phyloP scores from a whole-genome alignment of 768 basidiomycete species.

The Nidularia pulvinata region DNA sequence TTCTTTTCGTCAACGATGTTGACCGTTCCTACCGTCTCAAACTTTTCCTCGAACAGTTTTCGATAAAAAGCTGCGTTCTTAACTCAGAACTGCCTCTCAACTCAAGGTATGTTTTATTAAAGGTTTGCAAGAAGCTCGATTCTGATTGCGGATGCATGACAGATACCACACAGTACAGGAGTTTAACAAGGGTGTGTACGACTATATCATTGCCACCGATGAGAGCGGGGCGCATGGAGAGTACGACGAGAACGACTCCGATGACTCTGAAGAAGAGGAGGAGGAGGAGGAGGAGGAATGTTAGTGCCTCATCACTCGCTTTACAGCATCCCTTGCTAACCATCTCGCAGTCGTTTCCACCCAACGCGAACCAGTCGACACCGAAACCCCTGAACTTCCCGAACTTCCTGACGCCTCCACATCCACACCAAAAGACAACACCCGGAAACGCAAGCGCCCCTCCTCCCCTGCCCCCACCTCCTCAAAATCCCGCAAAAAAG shows the following conservation, averaged over 20 bases:
- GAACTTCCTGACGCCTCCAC: conserved; percentile 12
- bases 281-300: conserved; percentile 32
- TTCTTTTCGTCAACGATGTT: conserved; percentile 95
- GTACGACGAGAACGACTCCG: conserved; percentile 34
- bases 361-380: conserved; percentile 31
- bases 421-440: conserved; percentile 7
- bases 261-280: conserved; percentile 35
- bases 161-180: conserved; percentile 98
- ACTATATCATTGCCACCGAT: conserved; percentile 98
- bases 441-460: conserved; percentile 60
- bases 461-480: conserved; percentile 32
- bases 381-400: conserved; percentile 1
- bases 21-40: conserved; percentile 95
- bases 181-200: conserved; percentile 98
- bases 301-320: conserved; percentile 9
- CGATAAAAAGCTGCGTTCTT: conserved; percentile 93
- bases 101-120: conserved; percentile 57
- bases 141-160: not conserved
- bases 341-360: conserved; percentile 48
- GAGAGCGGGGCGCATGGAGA: conserved; percentile 67
- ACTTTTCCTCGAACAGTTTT: conserved; percentile 98
- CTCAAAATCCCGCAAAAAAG: conserved; percentile 34
- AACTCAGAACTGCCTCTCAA: conserved; percentile 96
- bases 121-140: not conserved
- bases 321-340: not conserved